Evolutionary conservation across 169 alveolate genomes (phyloP).

Genomic region (Babesia sp.): DNA sequence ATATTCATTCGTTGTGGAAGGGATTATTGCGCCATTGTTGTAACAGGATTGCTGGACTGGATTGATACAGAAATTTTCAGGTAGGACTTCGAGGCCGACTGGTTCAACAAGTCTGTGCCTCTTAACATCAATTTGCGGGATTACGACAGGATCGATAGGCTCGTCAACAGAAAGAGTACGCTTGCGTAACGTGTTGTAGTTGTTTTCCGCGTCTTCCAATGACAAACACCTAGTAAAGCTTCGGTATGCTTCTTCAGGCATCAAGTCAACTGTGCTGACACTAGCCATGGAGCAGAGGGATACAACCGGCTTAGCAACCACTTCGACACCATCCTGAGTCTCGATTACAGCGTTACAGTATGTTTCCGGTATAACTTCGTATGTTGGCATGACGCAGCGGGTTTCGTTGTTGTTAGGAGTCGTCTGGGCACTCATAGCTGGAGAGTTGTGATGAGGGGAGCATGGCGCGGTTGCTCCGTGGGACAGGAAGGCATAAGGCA

Average conservation of each 20-base stretch:
- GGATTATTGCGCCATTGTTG: background rate
- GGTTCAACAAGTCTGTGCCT: background rate
- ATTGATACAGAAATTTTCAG: background rate
- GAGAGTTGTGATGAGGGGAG: background rate
- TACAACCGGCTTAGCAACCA: background rate
- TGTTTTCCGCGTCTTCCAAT: conserved; percentile 1
- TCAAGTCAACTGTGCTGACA: conserved; percentile 23
- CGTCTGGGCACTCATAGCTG: conserved; percentile 10
- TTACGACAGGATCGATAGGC: background rate
- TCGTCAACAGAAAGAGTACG: conserved; percentile 12
- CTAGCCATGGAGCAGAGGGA: conserved; percentile 27
- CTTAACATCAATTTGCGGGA: background rate
- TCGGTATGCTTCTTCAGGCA: conserved; percentile 6
- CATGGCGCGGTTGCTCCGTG: conserved; percentile 11
- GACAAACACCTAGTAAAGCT: background rate
- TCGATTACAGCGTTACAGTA: background rate
- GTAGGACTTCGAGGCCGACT: background rate
- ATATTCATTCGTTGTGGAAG: background rate
- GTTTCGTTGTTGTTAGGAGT: conserved; percentile 10
- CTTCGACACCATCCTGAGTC: background rate
- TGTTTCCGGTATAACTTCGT: background rate
- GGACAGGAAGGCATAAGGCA: background rate
- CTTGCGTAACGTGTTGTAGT: background rate
- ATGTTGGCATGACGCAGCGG: background rate
- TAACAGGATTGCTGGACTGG: background rate